Conservation (phyloP, 495 filamentous ascomycete genomes). For the Xylaria cubensis region DNA sequence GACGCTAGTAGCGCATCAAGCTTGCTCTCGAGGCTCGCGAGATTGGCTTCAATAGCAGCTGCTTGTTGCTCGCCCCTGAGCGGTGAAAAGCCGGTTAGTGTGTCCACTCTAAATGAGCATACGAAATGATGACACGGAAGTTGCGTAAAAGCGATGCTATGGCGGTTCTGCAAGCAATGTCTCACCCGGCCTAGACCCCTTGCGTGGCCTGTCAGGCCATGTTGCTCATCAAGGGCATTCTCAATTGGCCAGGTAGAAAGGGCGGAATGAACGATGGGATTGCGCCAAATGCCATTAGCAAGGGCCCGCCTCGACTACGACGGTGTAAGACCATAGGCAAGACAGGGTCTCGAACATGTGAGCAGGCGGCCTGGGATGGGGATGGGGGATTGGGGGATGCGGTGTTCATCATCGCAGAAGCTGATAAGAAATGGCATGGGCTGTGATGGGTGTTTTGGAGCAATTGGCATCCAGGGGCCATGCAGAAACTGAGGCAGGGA, state of each 20-base stretch:
- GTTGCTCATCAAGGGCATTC: conserved; percentile 14
- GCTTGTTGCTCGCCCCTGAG: conserved; percentile 63
- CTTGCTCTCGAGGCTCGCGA: conserved; percentile 59
- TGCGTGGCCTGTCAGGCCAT: neutral
- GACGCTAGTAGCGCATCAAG: conserved; percentile 60
- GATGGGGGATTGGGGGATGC: neutral
- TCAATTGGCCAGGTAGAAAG: conserved; percentile 8
- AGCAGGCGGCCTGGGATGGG: neutral
- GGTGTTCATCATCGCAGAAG: neutral
- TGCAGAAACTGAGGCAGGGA: conserved; percentile 21
- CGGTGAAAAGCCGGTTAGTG: conserved; percentile 14
- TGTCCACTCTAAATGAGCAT: neutral
- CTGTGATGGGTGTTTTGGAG: conserved; percentile 15
- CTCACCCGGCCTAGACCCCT: conserved; percentile 1
- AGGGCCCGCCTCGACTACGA: neutral
- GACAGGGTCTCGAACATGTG: conserved; percentile 18
- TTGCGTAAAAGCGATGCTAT: conserved; percentile 1
- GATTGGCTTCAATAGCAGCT: conserved; percentile 57
- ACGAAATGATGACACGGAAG: neutral
- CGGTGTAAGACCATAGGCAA: neutral
- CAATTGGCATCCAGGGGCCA: conserved; percentile 24
- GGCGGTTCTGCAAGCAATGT: neutral
- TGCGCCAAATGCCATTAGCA: conserved; percentile 24
- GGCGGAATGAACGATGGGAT: conserved; percentile 15
- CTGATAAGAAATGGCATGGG: conserved; percentile 14